Evolutionary conservation across 441 rosid genomes (phyloP).

Genomic region (Eruca vesicaria): DNA sequence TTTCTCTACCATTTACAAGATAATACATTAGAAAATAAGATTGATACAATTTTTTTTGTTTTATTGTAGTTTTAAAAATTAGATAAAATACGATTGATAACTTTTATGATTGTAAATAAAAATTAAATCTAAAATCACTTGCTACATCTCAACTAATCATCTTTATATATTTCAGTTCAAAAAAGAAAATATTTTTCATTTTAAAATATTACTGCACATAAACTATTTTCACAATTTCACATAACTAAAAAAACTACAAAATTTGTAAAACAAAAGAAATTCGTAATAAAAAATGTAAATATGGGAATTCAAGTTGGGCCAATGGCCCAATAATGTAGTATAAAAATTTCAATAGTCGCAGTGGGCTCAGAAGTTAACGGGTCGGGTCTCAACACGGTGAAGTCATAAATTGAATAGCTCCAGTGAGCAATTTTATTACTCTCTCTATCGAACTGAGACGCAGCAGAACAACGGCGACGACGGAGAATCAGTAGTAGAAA

Average conservation of each 20-base stretch:
- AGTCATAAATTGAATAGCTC: slow-evolving; percentile 3
- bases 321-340: neutral
- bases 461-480: slow-evolving; percentile 15
- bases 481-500: neutral
- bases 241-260: neutral
- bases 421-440: neutral
- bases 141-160: no score
- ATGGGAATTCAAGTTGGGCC: slow-evolving; percentile 21
- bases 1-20: no score
- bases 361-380: slow-evolving; percentile 16
- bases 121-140: no score
- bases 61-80: no score
- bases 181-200: no score
- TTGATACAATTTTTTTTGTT: no score
- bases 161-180: no score
- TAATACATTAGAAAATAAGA: no score
- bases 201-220: no score
- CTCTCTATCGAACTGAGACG: neutral
- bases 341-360: neutral
- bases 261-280: neutral
- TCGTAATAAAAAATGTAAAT: no score
- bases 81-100: no score
- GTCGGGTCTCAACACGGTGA: slow-evolving; percentile 14
- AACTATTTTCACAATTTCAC: neutral
- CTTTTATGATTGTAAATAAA: no score